These are phyloP conservation scores for Gossypium raimondii DNA, from an alignment of 345 rosid genomes.

Conservation along the genomic window DNA sequence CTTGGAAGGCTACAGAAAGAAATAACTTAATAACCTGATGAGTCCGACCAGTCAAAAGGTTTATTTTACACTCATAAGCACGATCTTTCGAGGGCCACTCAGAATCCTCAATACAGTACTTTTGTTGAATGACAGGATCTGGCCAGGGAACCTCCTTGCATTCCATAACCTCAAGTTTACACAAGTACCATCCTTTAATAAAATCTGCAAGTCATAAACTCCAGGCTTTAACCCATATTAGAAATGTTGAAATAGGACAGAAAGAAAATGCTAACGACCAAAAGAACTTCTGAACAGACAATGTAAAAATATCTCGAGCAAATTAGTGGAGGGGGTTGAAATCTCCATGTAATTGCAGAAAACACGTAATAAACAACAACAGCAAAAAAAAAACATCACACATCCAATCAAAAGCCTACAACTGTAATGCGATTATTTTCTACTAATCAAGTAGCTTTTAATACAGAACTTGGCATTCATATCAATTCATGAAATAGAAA, in stretches of 20 bases:
- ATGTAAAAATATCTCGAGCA: neutral
- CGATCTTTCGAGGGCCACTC: conserved; percentile 61
- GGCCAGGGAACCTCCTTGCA: conserved; percentile 88
- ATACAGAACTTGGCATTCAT: neutral
- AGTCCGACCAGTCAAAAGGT: conserved; percentile 90
- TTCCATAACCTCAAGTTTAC: conserved; percentile 83
- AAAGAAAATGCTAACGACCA: neutral
- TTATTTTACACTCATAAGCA: conserved; percentile 84
- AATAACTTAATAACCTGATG: conserved; percentile 59
- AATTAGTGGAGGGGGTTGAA: neutral
- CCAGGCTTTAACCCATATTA: conserved; percentile 6
- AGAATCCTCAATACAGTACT: conserved; percentile 49
- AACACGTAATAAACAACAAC: neutral
- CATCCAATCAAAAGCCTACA: neutral
- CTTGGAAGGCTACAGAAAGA: neutral
- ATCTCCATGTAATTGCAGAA: neutral
- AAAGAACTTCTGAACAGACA: neutral
- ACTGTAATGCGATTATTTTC: neutral
- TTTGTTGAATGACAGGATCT: conserved; percentile 40
- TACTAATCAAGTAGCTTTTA: neutral
- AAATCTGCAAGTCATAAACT: conserved; percentile 40
- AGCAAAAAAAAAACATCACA: neutral
- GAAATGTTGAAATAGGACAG: neutral
- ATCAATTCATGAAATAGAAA: neutral
- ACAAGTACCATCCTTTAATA: conserved; percentile 68